phyloP scores from a whole-genome alignment of 441 rosid species.

The Raphanus hybrid region DNA sequence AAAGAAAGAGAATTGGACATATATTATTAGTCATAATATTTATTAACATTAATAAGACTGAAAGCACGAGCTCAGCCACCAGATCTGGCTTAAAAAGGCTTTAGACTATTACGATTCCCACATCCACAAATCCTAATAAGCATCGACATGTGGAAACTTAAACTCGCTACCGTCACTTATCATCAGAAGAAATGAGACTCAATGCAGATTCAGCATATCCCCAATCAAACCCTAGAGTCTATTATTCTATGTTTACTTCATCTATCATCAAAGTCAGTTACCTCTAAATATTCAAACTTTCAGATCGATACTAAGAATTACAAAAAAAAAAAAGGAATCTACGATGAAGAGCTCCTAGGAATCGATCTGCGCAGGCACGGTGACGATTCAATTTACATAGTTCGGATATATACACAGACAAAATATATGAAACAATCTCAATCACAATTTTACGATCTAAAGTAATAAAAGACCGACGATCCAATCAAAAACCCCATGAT shows the following conservation, averaged over 20 bases:
- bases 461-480: neutral
- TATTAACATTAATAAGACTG: too few relatives aligned
- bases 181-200: neutral
- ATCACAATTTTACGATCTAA: slow-evolving; percentile 18
- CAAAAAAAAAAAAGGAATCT: slow-evolving; percentile 2
- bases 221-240: slow-evolving; percentile 5
- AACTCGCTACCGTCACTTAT: neutral
- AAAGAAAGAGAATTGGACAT: neutral
- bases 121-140: slow-evolving; percentile 10
- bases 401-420: neutral
- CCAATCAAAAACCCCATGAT: slow-evolving; percentile 13
- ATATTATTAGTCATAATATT: neutral
- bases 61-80: neutral
- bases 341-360: neutral
- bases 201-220: slow-evolving; percentile 1
- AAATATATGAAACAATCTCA: neutral
- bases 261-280: neutral
- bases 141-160: neutral
- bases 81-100: neutral
- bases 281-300: slow-evolving; percentile 14
- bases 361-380: slow-evolving; percentile 18
- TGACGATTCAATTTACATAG: slow-evolving; percentile 6
- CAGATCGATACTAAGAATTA: slow-evolving; percentile 14
- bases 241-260: neutral
- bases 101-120: neutral